These are phyloP conservation scores for Hypoxylon rickii DNA, from an alignment of 495 filamentous ascomycete species.

Conservation along the genomic window DNA sequence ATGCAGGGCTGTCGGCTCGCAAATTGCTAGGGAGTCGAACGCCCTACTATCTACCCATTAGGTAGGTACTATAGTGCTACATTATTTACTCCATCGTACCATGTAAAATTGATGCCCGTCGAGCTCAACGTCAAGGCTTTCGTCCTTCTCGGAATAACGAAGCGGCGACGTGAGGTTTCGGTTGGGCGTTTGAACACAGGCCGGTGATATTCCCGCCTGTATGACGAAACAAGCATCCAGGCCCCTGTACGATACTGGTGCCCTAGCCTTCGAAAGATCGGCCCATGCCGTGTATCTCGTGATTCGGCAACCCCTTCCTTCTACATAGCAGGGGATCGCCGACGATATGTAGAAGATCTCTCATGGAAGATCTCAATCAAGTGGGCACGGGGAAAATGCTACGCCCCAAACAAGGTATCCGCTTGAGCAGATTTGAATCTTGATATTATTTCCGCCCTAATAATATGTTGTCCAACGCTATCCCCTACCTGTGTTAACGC, in stretches of 20 bases:
- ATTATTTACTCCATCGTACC: background rate
- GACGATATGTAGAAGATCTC: slow-evolving; percentile 5
- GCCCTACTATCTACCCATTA: slow-evolving; percentile 1
- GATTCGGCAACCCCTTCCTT: slow-evolving; percentile 26
- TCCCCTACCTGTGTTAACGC: slow-evolving; percentile 18
- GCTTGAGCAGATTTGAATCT: slow-evolving; percentile 24
- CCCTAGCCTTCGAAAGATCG: slow-evolving; percentile 13
- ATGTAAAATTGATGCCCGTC: slow-evolving; percentile 1
- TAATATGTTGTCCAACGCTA: slow-evolving; percentile 16
- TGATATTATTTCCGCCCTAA: slow-evolving; percentile 20
- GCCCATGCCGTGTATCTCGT: slow-evolving; percentile 19
- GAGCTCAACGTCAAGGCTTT: background rate
- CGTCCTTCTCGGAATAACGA: slow-evolving; percentile 8
- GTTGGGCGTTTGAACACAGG: slow-evolving; percentile 7
- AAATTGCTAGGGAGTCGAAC: slow-evolving; percentile 14
- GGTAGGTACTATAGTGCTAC: background rate
- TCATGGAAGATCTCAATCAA: slow-evolving; percentile 34
- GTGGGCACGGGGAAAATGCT: slow-evolving; percentile 24
- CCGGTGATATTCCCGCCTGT: slow-evolving; percentile 18
- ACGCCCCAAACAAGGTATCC: slow-evolving; percentile 5
- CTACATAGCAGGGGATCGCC: slow-evolving; percentile 31
- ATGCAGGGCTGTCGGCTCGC: slow-evolving; percentile 9
- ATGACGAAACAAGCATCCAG: slow-evolving; percentile 27
- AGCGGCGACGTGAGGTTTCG: slow-evolving; percentile 16
- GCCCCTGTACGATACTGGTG: slow-evolving; percentile 17